Evolutionary conservation across 2,329 filamentous ascomycete genomes (phyloP).

Genomic region (Fusarium praegraminearum): DNA sequence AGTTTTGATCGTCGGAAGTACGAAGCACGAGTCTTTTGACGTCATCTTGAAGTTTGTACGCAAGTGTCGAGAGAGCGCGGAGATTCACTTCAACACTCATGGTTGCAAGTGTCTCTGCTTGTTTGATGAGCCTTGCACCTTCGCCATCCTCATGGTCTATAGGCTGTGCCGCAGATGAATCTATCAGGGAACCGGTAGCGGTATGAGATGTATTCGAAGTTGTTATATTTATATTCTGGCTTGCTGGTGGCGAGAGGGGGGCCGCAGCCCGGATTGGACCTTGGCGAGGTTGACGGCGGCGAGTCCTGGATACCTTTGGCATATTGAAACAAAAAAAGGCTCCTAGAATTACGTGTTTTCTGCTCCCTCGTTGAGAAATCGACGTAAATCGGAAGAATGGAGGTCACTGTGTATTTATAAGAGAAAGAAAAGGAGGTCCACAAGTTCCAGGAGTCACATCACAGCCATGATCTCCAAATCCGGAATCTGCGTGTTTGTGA

Average conservation of each 20-base stretch:
- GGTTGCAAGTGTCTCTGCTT: conserved; percentile 52
- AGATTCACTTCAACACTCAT: conserved; percentile 56
- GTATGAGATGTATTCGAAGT: neutral
- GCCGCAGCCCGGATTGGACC: conserved; percentile 16
- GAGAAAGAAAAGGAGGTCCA: too few relatives aligned
- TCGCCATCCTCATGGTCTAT: neutral
- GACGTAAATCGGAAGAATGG: neutral
- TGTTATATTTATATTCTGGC: conserved; percentile 9
- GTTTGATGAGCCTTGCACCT: conserved; percentile 35
- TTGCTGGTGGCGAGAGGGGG: conserved; percentile 9
- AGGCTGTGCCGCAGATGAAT: neutral
- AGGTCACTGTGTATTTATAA: neutral
- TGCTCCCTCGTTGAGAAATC: neutral
- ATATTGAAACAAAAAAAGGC: neutral
- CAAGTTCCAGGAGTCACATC: neutral
- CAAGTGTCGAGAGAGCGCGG: conserved; percentile 46
- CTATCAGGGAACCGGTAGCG: neutral
- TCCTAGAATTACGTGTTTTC: too few relatives aligned
- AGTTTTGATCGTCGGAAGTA: conserved; percentile 48
- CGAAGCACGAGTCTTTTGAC: conserved; percentile 44
- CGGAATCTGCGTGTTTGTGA: neutral
- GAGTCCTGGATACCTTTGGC: conserved; percentile 26
- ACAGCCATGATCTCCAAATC: neutral
- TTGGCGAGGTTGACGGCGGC: conserved; percentile 32
- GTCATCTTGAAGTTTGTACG: conserved; percentile 49